phyloP scores from a whole-genome alignment of 495 filamentous ascomycete genomes.

The Chaetomium cochliodes region DNA sequence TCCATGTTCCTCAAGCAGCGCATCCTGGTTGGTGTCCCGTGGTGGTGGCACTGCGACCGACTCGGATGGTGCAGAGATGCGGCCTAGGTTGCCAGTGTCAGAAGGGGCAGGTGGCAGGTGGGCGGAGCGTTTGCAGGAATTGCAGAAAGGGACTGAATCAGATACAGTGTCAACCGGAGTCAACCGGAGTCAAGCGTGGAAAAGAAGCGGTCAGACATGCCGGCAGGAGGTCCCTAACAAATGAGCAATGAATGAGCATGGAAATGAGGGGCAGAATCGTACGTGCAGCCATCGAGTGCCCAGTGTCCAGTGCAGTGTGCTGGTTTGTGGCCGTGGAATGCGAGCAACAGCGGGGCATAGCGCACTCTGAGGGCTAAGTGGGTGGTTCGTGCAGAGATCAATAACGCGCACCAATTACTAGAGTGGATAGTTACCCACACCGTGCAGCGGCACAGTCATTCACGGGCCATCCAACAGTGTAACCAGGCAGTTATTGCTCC shows the following conservation, averaged over 20 bases:
- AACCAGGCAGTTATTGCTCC: too few relatives aligned
- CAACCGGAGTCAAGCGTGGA: not conserved
- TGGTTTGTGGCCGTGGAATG: not conserved
- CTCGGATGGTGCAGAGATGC: not conserved
- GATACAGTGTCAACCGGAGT: too few relatives aligned
- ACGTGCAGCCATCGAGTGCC: not conserved
- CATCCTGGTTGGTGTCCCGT: not conserved
- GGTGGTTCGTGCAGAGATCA: conserved; percentile 7
- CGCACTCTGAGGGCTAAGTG: not conserved
- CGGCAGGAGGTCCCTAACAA: too few relatives aligned
- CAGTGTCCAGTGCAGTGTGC: too few relatives aligned
- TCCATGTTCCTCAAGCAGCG: too few relatives aligned
- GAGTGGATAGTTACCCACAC: not conserved
- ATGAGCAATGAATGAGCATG: too few relatives aligned
- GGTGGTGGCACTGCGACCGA: not conserved
- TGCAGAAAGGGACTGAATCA: not conserved
- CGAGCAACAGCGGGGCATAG: not conserved
- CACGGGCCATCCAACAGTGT: not conserved
- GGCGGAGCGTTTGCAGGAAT: not conserved
- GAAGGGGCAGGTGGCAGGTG: conserved; percentile 11
- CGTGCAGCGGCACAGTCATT: not conserved
- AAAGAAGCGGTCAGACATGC: conserved; percentile 18
- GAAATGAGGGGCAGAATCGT: conserved; percentile 11
- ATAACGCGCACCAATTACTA: not conserved
- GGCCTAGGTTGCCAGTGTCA: not conserved